Conservation (phyloP, 257 asterid genomes). For the Ophiorrhiza pumila region DNA sequence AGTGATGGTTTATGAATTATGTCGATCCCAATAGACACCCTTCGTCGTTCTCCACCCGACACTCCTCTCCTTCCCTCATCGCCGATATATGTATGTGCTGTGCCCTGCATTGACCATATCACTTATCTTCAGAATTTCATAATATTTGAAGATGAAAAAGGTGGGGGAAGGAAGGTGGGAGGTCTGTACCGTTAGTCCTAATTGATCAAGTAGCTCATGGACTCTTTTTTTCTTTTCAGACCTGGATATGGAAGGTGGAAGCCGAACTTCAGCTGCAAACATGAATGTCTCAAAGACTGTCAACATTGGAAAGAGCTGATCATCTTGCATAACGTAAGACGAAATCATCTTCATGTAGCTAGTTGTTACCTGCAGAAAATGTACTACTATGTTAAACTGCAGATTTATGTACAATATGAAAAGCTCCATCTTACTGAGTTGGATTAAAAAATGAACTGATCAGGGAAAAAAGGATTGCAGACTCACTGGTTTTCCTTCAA, state of each 20-base stretch:
- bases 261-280: slow-evolving; percentile 92
- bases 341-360: slow-evolving; percentile 93
- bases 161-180: not conserved
- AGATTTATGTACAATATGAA: not conserved
- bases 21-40: slow-evolving; percentile 83
- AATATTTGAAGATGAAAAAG: not conserved
- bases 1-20: slow-evolving; percentile 88
- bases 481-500: slow-evolving; percentile 78
- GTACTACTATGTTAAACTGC: not conserved
- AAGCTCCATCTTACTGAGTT: not conserved
- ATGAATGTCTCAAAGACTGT: slow-evolving; percentile 80
- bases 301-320: slow-evolving; percentile 83
- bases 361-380: slow-evolving; percentile 63
- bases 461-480: not conserved
- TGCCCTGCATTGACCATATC: slow-evolving; percentile 38
- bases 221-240: slow-evolving; percentile 72
- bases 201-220: slow-evolving; percentile 65
- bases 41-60: slow-evolving; percentile 76
- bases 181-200: slow-evolving; percentile 60
- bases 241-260: slow-evolving; percentile 70
- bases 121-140: not conserved
- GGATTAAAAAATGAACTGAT: not conserved
- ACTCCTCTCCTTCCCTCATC: slow-evolving; percentile 79
- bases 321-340: slow-evolving; percentile 91
- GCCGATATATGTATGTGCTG: slow-evolving; percentile 72